Evolutionary conservation across 371 early-diverging fungal species (phyloP), one percentile per base, ranked within the genome.

Genomic region (Rhizomucor pusillus): DNA sequence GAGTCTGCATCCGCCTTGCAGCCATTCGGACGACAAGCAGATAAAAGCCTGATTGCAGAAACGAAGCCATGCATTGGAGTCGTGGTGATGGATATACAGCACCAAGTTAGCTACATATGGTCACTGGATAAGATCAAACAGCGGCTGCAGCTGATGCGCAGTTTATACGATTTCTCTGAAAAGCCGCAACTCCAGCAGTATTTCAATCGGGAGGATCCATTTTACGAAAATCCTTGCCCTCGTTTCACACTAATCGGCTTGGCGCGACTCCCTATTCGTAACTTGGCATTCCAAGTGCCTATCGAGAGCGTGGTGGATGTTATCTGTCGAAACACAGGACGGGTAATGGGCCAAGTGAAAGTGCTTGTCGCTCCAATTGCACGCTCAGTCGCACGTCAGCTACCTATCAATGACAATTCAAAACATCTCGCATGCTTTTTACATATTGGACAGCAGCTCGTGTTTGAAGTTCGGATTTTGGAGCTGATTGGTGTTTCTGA

Each of bases 21-120:
- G 10, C 84, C 81, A 49, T 82, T 77, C 33, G 77, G 76, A 60
- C 72, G 73, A 20, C 78, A 77, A 29, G 85, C 82, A 43, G 88
- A 86, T 43, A 57, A 50, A 0, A 60, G 68, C 11, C 59, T 88
- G 20, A 57, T 79, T 24, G 54, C 54, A 4, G 49, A 47, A 7
- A 47, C 54, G 1, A 75, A 79, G 25, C 85, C 88, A 0, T 81
- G 81, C 34, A 75, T 89, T 14, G 90, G 79, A 1, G 72, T 91
- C 35, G 79, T 81, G 37, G 90, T 90, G 1, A 77, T 89, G 43
- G 91, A 91, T 56, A 71, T 69, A 19, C 80, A 85, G 18, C 80
- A 91, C 59, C 74, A 82, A 11, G 68, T 79, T n/a, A 67, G 88
- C 36, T 91, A 92, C 59, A 53, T 83, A 2, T 92, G 92, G 92